A percentile compares a stretch with the other conserved stretches of the same genome.
These are phyloP conservation scores for Alternaria tenuissima DNA, from an alignment of 2,329 filamentous ascomycete species.

Conservation along the genomic window DNA sequence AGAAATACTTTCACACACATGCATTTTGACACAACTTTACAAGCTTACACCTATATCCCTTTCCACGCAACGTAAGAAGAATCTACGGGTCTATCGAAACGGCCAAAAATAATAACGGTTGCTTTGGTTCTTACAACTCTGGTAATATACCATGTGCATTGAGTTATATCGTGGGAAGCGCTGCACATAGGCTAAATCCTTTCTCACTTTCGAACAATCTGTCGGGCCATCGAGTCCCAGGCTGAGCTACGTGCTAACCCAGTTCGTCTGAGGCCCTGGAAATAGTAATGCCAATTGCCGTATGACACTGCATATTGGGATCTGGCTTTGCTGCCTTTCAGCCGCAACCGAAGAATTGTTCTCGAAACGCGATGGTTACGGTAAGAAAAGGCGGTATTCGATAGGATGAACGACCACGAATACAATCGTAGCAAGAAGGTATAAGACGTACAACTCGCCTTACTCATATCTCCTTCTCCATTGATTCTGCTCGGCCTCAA, in stretches of 20 bases:
- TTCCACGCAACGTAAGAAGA: not conserved
- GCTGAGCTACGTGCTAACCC: not conserved
- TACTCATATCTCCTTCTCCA: not conserved
- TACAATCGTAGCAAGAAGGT: not conserved
- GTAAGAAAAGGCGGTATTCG: not conserved
- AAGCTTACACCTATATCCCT: not conserved
- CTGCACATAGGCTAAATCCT: constrained; percentile 4
- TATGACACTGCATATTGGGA: constrained; percentile 1
- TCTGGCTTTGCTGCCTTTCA: not conserved
- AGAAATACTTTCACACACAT: not conserved
- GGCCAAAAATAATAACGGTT: not conserved
- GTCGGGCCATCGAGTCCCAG: not conserved
- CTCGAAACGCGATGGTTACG: not conserved
- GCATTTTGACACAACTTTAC: not conserved
- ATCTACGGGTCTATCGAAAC: not conserved
- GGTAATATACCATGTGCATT: not conserved
- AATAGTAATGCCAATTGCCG: not conserved
- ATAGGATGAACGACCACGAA: not conserved
- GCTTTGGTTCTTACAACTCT: not conserved
- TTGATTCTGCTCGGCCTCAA: not conserved
- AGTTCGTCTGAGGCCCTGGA: not conserved
- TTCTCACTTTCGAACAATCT: not conserved
- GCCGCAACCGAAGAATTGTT: constrained; percentile 5
- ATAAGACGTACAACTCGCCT: not conserved
- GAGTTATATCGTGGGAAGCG: not conserved